Base-by-base conservation (phyloP, 2,329 filamentous ascomycete species). In the Colletotrichum orbiculare region DNA sequence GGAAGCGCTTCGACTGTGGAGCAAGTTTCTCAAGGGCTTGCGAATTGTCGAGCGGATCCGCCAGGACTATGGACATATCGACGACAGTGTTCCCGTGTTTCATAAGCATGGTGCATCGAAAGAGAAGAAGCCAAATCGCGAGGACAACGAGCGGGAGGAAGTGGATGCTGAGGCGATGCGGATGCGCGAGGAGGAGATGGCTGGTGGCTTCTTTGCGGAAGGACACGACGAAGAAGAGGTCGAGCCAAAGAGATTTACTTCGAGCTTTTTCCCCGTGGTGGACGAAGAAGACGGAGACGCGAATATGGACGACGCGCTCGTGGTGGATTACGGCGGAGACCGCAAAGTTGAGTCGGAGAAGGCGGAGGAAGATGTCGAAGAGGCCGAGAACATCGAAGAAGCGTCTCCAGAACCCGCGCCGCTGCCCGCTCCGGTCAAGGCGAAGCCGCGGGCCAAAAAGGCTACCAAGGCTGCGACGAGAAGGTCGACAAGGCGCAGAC, bases 1-100 rank as follows among this genome's bases (percentile, higher is more conserved):
- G 67, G 83, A 86, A 11, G 89, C 91, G 1, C 74, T 98, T 49
- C 86, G 85, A 1, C 87, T 89, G 69, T 99, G 96, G 96, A 87
- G 92, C 62, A 96, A 92, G 76, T 93, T 97, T 70, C 77, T 97
- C 12, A 92, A 94, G 83, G 94, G 94, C 0, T 74, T 97, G 77
- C 85, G 93, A 3, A 96, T 98, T 62, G 84, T 93, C 17, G 86
- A 96, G 74, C 85, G 93, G 53, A 90, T 96, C 45, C 84, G 84
- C 45, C 85, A 89, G 59, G 92, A 97, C 66, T 96, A 96, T 74
- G 92, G 91, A 1, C 84, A 89, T 42, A 79, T 86, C 4, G 80
- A 82, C 47, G 83, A 85, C 9, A 78, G 78, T 34, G 78, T 82
- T 4, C 84, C 87, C 13, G 82, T 86, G 1, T 81, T 87, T 67